phyloP scores from a whole-genome alignment of 768 basidiomycete genomes.

The Rossbeevera mucosa region DNA sequence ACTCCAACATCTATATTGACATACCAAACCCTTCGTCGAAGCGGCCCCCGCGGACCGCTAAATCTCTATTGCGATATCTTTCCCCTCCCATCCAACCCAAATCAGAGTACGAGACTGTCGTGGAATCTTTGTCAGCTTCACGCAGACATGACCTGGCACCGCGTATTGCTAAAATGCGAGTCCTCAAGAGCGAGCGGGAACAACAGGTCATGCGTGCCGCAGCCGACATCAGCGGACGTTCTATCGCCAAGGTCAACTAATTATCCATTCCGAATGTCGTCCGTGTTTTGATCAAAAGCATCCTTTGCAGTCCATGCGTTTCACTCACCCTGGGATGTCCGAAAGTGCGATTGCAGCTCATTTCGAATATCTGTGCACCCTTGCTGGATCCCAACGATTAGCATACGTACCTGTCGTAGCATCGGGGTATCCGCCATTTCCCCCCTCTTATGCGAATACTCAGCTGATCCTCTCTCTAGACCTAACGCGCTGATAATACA shows the following conservation, averaged over 20 bases:
- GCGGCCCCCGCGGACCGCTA: constrained; percentile 40
- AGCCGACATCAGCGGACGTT: constrained; percentile 81
- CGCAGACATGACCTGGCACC: constrained; percentile 53
- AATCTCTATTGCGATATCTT: constrained; percentile 54
- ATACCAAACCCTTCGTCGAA: constrained; percentile 37
- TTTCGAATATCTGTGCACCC: constrained; percentile 83
- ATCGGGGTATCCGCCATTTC: constrained; percentile 58
- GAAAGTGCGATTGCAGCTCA: constrained; percentile 70
- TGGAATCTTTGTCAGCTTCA: constrained; percentile 49
- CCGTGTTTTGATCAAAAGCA: background rate
- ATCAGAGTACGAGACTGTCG: constrained; percentile 50
- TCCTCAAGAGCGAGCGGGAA: constrained; percentile 78
- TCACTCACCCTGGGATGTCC: constrained; percentile 50
- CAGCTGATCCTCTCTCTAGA: constrained; percentile 34
- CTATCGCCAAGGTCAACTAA: constrained; percentile 70
- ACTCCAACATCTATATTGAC: constrained; percentile 52
- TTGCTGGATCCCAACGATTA: constrained; percentile 74
- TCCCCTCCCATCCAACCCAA: constrained; percentile 21
- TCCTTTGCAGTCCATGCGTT: constrained; percentile 71
- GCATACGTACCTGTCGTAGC: constrained; percentile 99
- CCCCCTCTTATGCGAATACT: background rate
- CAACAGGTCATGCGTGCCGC: constrained; percentile 75
- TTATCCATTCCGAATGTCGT: background rate
- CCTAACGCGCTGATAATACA: constrained; percentile 90
- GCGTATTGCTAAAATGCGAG: constrained; percentile 65